Evolutionary conservation across 2,329 filamentous ascomycete species (phyloP).

Genomic region (Colletotrichum destructivum): DNA sequence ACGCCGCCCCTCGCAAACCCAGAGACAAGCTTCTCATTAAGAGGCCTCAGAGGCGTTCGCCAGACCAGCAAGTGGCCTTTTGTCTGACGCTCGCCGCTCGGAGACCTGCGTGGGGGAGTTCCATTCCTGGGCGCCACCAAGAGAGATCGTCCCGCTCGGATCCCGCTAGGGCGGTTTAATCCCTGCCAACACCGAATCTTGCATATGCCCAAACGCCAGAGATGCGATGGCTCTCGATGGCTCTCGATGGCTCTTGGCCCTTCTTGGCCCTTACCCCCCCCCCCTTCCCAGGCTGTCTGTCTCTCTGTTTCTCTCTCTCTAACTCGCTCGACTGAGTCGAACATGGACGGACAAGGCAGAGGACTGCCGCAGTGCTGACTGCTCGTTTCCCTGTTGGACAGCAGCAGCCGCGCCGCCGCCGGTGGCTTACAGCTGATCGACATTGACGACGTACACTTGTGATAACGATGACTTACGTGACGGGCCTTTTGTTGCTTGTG

Average conservation of each 20-base stretch:
- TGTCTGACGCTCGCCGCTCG: slow-evolving; percentile 38
- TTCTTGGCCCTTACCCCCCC: too few species aligned
- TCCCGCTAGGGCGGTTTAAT: slow-evolving; percentile 36
- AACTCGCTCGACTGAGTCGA: not conserved
- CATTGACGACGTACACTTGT: slow-evolving; percentile 9
- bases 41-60: not conserved
- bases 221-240: slow-evolving; percentile 36
- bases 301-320: slow-evolving; percentile 4
- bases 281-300: not conserved
- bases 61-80: slow-evolving; percentile 15
- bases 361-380: not conserved
- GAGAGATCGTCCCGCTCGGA: slow-evolving; percentile 39
- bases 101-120: slow-evolving; percentile 36
- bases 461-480: slow-evolving; percentile 15
- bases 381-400: slow-evolving; percentile 13
- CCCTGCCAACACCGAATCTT: slow-evolving; percentile 42
- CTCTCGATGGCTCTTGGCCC: slow-evolving; percentile 23
- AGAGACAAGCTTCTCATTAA: too few species aligned
- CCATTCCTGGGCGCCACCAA: slow-evolving; percentile 37
- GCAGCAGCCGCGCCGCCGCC: slow-evolving; percentile 13
- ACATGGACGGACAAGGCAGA: not conserved
- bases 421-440: slow-evolving; percentile 38
- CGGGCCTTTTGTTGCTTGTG: not conserved
- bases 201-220: slow-evolving; percentile 42
- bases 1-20: slow-evolving; percentile 5